phyloP scores from a whole-genome alignment of 257 asterid species.

The Haberlea rhodopensis region DNA sequence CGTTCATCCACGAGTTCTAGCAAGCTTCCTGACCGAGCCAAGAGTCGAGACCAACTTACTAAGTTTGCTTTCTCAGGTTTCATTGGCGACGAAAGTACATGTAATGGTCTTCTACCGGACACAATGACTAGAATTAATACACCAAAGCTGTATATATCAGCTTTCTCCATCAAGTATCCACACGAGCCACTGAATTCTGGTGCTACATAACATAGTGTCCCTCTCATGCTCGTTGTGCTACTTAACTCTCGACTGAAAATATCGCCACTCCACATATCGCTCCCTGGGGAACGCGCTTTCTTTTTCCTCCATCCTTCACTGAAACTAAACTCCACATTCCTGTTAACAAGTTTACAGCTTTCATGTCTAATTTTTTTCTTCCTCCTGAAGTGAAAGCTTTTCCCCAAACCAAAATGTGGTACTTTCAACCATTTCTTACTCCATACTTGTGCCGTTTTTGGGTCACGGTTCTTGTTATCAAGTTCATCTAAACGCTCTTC shows the following conservation, averaged over 20 bases:
- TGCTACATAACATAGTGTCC: slow-evolving; percentile 85
- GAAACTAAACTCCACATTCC: slow-evolving; percentile 66
- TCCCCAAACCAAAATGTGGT: slow-evolving; percentile 67
- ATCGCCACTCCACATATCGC: slow-evolving; percentile 86
- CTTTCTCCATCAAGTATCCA: slow-evolving; percentile 77
- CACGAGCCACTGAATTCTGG: slow-evolving; percentile 72
- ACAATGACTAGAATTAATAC: slow-evolving; percentile 77
- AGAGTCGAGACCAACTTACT: slow-evolving; percentile 79
- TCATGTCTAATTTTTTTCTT: slow-evolving; percentile 29
- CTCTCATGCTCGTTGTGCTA: slow-evolving; percentile 99
- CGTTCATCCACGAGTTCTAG: slow-evolving; percentile 78
- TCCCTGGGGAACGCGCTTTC: slow-evolving; percentile 51
- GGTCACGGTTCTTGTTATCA: slow-evolving; percentile 36
- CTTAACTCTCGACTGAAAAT: slow-evolving; percentile 86
- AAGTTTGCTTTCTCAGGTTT: slow-evolving; percentile 83
- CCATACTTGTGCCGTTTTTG: slow-evolving; percentile 29
- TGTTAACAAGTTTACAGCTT: slow-evolving; percentile 26
- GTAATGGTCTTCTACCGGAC: slow-evolving; percentile 90
- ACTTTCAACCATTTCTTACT: slow-evolving; percentile 37
- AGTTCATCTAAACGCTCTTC: slow-evolving; percentile 72
- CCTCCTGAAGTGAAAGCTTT: slow-evolving; percentile 43
- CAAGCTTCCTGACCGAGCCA: slow-evolving; percentile 66
- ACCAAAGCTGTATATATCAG: slow-evolving; percentile 87
- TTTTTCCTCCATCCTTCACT: slow-evolving; percentile 60
- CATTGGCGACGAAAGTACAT: slow-evolving; percentile 90